Evolutionary conservation across 75 land plant species (phyloP).

Genomic region (Cupressus sempervirens): DNA sequence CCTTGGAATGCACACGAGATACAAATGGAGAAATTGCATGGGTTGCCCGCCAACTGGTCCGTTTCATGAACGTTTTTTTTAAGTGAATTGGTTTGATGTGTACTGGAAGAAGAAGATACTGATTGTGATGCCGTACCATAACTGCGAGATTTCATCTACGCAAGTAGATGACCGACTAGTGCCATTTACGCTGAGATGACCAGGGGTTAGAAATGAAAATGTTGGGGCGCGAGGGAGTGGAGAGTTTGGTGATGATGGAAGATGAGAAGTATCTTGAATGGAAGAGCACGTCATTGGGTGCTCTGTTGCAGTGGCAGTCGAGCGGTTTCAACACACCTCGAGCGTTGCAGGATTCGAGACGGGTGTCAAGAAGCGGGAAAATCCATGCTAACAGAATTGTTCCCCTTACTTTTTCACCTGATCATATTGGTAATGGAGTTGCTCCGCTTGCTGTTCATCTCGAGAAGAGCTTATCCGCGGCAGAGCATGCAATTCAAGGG

Average conservation of each 20-base stretch:
- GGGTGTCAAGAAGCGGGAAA: constrained; percentile 15
- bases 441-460: background rate
- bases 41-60: background rate
- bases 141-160: background rate
- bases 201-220: background rate
- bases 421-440: constrained; percentile 20
- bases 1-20: background rate
- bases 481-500: constrained; percentile 24
- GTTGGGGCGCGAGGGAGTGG: background rate
- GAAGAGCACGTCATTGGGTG: background rate
- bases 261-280: background rate
- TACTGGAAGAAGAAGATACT: background rate
- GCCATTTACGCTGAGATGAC: background rate
- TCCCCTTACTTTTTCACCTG: constrained; percentile 16
- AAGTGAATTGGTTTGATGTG: constrained; percentile 3
- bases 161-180: background rate
- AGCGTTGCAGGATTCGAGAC: constrained; percentile 11
- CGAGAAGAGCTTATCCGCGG: constrained; percentile 14
- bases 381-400: constrained; percentile 10
- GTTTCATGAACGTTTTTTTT: background rate
- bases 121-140: background rate
- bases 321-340: constrained; percentile 16
- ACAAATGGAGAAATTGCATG: background rate
- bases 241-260: background rate
- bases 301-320: background rate